A percentile compares a stretch with the other conserved stretches of the same genome.
Conservation (phyloP, 139 green algal species). For the Trebouxia sp. region DNA sequence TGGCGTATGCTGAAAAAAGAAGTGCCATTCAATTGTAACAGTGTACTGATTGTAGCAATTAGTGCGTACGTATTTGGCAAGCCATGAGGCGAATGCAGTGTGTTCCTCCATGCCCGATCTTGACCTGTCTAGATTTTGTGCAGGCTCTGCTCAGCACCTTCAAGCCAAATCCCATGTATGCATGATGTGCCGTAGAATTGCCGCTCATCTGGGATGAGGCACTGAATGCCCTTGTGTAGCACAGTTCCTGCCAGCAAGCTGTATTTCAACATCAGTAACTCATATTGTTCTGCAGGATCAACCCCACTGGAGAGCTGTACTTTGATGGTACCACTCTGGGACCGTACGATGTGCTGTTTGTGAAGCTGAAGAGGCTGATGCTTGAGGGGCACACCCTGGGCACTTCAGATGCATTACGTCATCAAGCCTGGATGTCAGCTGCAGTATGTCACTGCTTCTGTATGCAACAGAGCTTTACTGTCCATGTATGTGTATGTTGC, state of each 20-base stretch:
- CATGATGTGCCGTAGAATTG: not conserved
- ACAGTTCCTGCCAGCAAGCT: no score
- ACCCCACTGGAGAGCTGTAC: constrained; percentile 47
- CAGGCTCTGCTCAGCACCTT: not conserved
- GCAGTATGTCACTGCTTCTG: constrained; percentile 20
- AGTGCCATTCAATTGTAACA: no score
- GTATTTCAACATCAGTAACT: no score
- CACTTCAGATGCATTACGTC: constrained; percentile 48
- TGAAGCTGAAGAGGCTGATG: constrained; percentile 68
- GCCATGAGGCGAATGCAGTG: no score
- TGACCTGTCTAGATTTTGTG: not conserved
- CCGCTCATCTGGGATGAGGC: no score
- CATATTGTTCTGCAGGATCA: constrained; percentile 46
- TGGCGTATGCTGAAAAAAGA: no score
- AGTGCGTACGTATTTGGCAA: no score
- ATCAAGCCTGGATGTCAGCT: constrained; percentile 49
- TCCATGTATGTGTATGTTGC: not conserved
- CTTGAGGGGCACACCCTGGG: constrained; percentile 48
- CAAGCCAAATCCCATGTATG: not conserved
- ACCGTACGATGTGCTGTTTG: constrained; percentile 76
- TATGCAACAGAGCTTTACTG: not conserved
- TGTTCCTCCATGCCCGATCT: no score
- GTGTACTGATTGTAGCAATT: no score
- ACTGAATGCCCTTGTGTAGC: no score
- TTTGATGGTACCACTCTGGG: constrained; percentile 63